Evolutionary conservation across 1,139 yeast genomes (phyloP), one percentile per base, ranked within the genome.

Genomic region (Zhuliangozyma blackwelliae): DNA sequence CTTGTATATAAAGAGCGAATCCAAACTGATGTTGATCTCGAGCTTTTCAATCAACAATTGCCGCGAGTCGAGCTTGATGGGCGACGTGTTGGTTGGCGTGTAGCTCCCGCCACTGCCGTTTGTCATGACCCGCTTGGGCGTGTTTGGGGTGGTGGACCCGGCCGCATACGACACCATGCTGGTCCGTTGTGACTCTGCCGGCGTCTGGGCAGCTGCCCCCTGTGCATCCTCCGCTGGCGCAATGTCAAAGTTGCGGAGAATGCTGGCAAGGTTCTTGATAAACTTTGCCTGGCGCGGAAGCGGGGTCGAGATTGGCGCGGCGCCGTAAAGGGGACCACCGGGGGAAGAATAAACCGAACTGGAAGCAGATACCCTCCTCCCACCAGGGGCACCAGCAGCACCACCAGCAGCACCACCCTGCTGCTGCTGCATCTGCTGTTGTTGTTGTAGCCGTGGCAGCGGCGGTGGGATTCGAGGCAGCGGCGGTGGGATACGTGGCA

Each of bases 41-140:
- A 70, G 51, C 48, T 69, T 70, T 44, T 70, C 76, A 28, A 70
- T 68, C 33, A 68, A 55, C 34, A 70, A 55, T 41, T 70, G 76
- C 33, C 61, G 61, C 10, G 74, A 64, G 40, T 57, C 66, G 37
- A 70, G 52, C 41, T 63, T 63, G 31, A 69, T 68, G 10, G 76
- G 76, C 11, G 73, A 65, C 12, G 51, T 47, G 27, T 46, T 46
- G 10, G 5, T 25, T 7, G 7, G 22, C 7, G 33, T 27, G 10
- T 36, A 22, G 10, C 13, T 19, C 3, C 35, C 32, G 7, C 23
- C 29, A 11, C 37, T 33, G 4, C 38, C 39, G 35, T 34, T 37
- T 8, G 35, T 40, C 9, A 28, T 5, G 5, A 33, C 28, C 16
- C 41, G 32, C 23, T 38, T 35, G 20, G 44, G 46, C 2, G 48